Conservation (phyloP, 1,139 yeast species). For the Spathaspora sp. region DNA sequence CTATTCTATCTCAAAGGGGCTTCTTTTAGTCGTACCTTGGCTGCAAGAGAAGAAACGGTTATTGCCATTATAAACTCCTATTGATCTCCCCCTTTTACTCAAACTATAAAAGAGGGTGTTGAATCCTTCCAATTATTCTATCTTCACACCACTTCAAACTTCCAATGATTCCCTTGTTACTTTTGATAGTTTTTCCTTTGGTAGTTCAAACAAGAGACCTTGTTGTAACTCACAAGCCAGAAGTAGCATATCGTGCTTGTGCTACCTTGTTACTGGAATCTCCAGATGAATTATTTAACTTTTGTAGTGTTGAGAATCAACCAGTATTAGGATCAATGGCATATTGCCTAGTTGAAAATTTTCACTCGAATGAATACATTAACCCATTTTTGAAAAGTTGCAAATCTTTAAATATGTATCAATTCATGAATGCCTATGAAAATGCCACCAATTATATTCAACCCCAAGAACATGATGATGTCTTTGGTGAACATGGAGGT, state of each 20-base stretch:
- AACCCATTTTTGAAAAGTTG: constrained; percentile 23
- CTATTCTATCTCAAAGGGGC: background rate
- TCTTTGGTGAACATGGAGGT: background rate
- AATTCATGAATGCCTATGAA: constrained; percentile 22
- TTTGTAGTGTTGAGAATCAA: constrained; percentile 28
- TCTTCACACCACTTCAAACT: background rate
- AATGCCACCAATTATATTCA: constrained; percentile 28
- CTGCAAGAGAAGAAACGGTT: no score
- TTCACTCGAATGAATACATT: constrained; percentile 16
- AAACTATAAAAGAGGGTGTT: no score
- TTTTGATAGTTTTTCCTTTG: background rate
- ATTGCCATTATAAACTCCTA: background rate
- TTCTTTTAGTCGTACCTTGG: no score
- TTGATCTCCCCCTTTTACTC: background rate
- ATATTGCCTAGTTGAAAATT: constrained; percentile 23
- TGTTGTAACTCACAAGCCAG: constrained; percentile 1
- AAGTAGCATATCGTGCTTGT: constrained; percentile 10
- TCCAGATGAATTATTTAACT: constrained; percentile 5
- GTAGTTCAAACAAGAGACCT: background rate
- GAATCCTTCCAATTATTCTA: background rate
- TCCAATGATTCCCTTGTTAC: background rate
- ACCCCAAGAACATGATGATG: constrained; percentile 6
- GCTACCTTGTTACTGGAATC: constrained; percentile 4
- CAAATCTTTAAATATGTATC: constrained; percentile 18
- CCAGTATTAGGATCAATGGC: constrained; percentile 39